A percentile compares a stretch with the other conserved stretches of the same genome.
Conservation (phyloP, 352 stramenopile genomes). For the Blastocystis sp. region DNA sequence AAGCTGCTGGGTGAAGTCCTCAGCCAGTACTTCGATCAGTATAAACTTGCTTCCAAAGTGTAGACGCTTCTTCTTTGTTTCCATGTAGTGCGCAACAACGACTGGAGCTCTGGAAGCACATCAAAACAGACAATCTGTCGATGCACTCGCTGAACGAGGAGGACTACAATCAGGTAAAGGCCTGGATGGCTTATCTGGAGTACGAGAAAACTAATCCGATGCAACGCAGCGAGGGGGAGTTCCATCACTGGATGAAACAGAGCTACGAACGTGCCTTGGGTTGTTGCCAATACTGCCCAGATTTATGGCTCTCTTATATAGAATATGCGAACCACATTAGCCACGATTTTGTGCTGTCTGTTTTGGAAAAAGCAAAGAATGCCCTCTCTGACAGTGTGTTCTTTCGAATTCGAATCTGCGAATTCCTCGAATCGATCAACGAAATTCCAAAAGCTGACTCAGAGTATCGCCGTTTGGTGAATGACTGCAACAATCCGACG, state of each 20-base stretch:
- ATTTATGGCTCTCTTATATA: constrained; percentile 5
- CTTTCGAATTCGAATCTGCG: background rate
- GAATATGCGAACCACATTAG: background rate
- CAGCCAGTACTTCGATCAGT: background rate
- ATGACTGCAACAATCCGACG: background rate
- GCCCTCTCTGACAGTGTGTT: background rate
- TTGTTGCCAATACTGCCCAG: constrained; percentile 7
- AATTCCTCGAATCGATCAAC: background rate
- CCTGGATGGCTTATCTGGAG: background rate
- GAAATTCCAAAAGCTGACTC: background rate
- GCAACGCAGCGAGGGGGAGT: background rate
- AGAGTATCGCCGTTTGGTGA: background rate
- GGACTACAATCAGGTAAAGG: background rate
- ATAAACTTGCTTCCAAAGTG: background rate
- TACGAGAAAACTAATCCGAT: constrained; percentile 9
- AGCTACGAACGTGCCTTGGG: background rate
- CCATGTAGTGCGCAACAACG: background rate
- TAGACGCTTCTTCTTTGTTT: background rate
- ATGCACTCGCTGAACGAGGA: background rate
- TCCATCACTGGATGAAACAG: background rate
- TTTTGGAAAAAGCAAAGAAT: background rate
- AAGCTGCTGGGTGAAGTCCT: background rate
- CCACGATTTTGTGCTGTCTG: background rate
- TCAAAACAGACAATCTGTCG: background rate
- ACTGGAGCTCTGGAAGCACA: background rate